Base-by-base conservation (phyloP, 2,329 filamentous ascomycete species). In the Trichoderma sp. region DNA sequence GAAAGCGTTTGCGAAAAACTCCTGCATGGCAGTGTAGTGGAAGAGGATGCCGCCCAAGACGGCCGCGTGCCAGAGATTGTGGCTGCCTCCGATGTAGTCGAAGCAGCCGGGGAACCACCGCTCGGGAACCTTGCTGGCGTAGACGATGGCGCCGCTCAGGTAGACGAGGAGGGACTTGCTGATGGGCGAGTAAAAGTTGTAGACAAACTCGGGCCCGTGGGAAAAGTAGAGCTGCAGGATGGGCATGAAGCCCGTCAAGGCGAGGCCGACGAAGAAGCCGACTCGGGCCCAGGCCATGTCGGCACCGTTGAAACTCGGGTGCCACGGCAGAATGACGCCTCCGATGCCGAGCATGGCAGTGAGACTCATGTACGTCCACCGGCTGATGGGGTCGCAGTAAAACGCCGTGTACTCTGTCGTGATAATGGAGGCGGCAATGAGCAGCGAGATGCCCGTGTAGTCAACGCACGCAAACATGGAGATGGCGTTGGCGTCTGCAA, bases 341-440 rank as follows among this genome's bases (percentile, higher is more conserved):
- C 89, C 91, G 64, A 96, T 79, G 55, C 95, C 95, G 28, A 99
- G 86, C 15, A 89, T 75, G 65, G 91, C 89, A 2, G 95, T 98
- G 57, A 91, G 81, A 48, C 84, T 78, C 81, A 99, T 95, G 78
- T 98, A 99, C 14, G 86, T 82, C 85, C 90, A 95, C 63, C 93
- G 90, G 70, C 90, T 93, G 54, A 90, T 73, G 3, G 95, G 93
- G 73, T 99, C 95, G 80, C 95, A 97, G 81, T 99, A 99, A 78
- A 99, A 99, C 26, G 94, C 95, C 0, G 95, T 97, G 80, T 98
- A 99, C 76, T 99, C 95, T 43, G 93, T 97, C 2, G 95, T 97
- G 85, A 98, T 92, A 79, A 99, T 99, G 64, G 92, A 96, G 10
- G 95, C 93, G 2, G 95, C 92, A 60, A 99, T 95, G 28, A 99